Evolutionary conservation across 108 stramenopile species (phyloP), one percentile per base, ranked within the genome.

Genomic region (Epithemia pelagica): DNA sequence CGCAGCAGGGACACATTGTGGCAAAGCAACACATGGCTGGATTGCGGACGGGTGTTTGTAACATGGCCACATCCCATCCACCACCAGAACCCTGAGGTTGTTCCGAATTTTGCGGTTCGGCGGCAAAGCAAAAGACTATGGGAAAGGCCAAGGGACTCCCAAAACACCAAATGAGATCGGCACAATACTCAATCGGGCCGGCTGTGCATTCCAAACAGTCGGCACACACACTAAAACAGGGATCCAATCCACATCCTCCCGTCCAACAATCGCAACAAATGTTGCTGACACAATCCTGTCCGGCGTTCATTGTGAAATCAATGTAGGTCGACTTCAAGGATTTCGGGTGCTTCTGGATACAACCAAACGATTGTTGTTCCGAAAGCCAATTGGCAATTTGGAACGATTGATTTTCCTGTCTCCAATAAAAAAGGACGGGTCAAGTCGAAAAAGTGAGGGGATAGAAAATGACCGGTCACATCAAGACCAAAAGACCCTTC

Each of bases 91-190:
- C 37, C 32, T 63, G 62, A 20, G 77, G 73, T 24, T 60, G 79
- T 23, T 72, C 70, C 61, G 77, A 68, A 32, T 69, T 84, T 53
- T 82, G 74, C 26, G 81, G 81, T 31, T 71, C 81, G 0, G 69
- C 23, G 30, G 28, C 19, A 54, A 86, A 86, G 62, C 80, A 85
- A 69, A 80, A 86, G 19, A 86, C 70, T 1, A 80, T 24, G 7
- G 85, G 85, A 73, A 86, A 86, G 23, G 85, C 85, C 67, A 86
- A 61, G 26, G 85, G 85, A 32, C 72, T 74, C 19, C 85, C 85
- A 51, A 76, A 76, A 53, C 73, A 60, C 79, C 85, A 86, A 70
- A 86, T 86, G 54, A 64, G 59, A 32, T 80, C 70, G 61, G 79
- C 77, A 20, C 72, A 59, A 7, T 61, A 74, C 66, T 86, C 85